Conservation (phyloP, 2,329 filamentous ascomycete species). For the Graphilbum fragrans region DNA sequence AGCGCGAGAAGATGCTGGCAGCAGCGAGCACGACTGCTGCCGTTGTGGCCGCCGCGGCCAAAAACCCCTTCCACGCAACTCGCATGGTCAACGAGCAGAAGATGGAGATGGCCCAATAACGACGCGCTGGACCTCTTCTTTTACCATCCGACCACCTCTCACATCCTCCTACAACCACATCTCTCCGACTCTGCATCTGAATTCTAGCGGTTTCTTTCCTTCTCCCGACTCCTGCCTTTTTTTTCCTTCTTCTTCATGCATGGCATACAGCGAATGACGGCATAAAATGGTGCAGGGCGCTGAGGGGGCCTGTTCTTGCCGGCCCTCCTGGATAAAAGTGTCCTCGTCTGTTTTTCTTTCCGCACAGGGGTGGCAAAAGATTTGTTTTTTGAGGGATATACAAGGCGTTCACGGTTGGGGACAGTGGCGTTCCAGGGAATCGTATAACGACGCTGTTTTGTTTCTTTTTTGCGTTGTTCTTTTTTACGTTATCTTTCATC, state of each 20-base stretch:
- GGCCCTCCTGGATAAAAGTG: too few relatives aligned
- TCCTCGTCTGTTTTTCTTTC: too few relatives aligned
- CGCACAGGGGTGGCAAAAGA: too few relatives aligned
- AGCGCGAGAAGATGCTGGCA: constrained; percentile 33
- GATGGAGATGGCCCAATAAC: not conserved
- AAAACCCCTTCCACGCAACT: constrained; percentile 8
- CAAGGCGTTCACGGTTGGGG: too few relatives aligned
- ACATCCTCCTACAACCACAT: not conserved
- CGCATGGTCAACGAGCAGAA: not conserved
- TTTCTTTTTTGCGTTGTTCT: too few relatives aligned
- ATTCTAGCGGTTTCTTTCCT: not conserved
- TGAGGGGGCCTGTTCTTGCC: too few relatives aligned
- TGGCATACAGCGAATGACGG: not conserved
- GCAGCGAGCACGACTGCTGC: constrained; percentile 9
- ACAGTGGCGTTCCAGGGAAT: too few relatives aligned
- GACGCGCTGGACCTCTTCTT: not conserved
- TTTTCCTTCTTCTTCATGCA: not conserved
- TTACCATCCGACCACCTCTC: not conserved
- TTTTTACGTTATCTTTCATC: not conserved
- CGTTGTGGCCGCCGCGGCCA: constrained; percentile 8
- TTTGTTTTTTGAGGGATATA: too few relatives aligned
- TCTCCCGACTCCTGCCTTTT: not conserved
- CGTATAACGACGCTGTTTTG: too few relatives aligned
- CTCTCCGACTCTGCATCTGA: not conserved
- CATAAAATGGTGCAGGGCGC: not conserved